A percentile compares a stretch with the other conserved stretches of the same genome.
Evolutionary conservation across 164 flowering plant genomes (phyloP).

Genomic region (Chloranthus sessilifolius): DNA sequence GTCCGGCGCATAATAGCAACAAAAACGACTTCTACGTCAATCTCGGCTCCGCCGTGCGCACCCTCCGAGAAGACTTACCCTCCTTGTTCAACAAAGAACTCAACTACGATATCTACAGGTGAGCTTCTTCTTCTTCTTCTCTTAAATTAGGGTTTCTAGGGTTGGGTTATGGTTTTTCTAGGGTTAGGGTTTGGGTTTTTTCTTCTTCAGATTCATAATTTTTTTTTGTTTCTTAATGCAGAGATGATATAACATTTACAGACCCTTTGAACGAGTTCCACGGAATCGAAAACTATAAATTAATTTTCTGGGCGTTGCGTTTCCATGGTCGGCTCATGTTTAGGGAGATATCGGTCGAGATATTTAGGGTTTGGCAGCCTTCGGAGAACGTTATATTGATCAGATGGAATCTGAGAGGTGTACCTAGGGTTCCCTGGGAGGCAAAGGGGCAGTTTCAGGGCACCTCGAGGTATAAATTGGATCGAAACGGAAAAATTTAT

Average conservation of each 20-base stretch:
- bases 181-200: neutral
- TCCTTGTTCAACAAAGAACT: slow-evolving; percentile 70
- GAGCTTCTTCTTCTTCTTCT: neutral
- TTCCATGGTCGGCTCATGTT: slow-evolving; percentile 77
- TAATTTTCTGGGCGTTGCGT: slow-evolving; percentile 85
- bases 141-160: neutral
- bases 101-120: slow-evolving; percentile 90
- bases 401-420: slow-evolving; percentile 77
- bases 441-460: slow-evolving; percentile 80
- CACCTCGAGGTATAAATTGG: slow-evolving; percentile 82
- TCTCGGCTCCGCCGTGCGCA: slow-evolving; percentile 78
- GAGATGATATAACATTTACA: slow-evolving; percentile 76
- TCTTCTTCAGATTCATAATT: neutral
- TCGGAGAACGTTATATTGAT: slow-evolving; percentile 72
- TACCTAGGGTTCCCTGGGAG: slow-evolving; percentile 99
- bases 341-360: slow-evolving; percentile 63
- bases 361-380: slow-evolving; percentile 79
- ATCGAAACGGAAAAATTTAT: slow-evolving; percentile 76
- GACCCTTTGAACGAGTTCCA: slow-evolving; percentile 83
- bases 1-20: slow-evolving; percentile 23
- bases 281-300: slow-evolving; percentile 84
- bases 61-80: slow-evolving; percentile 90
- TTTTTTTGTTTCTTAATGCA: slow-evolving; percentile 20
- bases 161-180: neutral
- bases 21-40: slow-evolving; percentile 78